A percentile compares a stretch with the other conserved stretches of the same genome.
Evolutionary conservation across 2,329 filamentous ascomycete genomes (phyloP).

Genomic region (Fusarium nelsonii): DNA sequence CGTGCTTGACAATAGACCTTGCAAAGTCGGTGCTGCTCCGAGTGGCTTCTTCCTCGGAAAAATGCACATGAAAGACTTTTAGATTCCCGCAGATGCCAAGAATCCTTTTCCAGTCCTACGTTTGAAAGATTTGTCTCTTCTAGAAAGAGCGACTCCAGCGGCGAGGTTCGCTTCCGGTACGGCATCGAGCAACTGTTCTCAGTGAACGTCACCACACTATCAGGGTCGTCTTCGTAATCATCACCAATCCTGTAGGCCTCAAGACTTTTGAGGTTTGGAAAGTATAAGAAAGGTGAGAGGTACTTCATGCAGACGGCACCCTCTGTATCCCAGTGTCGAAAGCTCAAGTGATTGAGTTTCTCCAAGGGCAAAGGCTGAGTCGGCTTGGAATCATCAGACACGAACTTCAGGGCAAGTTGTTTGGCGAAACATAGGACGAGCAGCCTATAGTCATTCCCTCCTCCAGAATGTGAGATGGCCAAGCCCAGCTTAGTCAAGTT

Average conservation of each 20-base stretch:
- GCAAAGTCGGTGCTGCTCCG: neutral
- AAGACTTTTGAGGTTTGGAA: neutral
- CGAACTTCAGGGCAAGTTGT: neutral
- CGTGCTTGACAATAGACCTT: neutral
- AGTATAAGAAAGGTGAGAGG: neutral
- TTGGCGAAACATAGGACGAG: neutral
- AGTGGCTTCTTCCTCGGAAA: rapidly evolving
- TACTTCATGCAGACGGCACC: neutral
- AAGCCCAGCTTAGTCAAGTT: neutral
- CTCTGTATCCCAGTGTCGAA: neutral
- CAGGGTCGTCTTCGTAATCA: neutral
- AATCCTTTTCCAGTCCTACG: rapidly evolving
- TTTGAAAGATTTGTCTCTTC: neutral
- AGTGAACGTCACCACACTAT: no score
- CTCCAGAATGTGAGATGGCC: rapidly evolving
- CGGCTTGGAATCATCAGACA: rapidly evolving
- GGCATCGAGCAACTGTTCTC: neutral
- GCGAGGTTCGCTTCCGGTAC: neutral
- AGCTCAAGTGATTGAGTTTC: neutral
- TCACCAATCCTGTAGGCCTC: neutral
- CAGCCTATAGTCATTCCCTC: neutral
- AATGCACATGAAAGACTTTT: neutral
- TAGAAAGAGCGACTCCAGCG: neutral
- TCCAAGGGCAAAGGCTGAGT: neutral
- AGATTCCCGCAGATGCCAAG: neutral